A percentile compares a stretch with the other conserved stretches of the same genome.
Conservation (phyloP, 192 early-diverging fungal species). For the Glomus cerebriforme region DNA sequence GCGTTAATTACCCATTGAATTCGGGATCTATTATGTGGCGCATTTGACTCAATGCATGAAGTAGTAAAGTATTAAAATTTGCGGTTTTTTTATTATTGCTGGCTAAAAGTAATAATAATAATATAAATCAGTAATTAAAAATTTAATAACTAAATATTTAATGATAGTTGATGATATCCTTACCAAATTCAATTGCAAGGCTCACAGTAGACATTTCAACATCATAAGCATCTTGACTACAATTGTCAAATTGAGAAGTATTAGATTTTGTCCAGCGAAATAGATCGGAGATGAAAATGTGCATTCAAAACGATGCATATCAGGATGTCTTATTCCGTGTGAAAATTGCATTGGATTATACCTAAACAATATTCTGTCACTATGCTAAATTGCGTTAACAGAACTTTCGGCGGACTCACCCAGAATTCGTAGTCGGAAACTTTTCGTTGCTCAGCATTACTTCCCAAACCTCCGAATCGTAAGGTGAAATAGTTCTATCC, state of each 20-base stretch:
- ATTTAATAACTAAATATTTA: too few relatives aligned
- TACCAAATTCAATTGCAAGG: slow-evolving; percentile 65
- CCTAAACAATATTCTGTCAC: not conserved
- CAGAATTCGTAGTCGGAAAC: slow-evolving; percentile 41
- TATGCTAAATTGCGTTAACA: not conserved
- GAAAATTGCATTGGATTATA: not conserved
- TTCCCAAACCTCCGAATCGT: slow-evolving; percentile 42
- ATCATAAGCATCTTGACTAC: slow-evolving; percentile 72
- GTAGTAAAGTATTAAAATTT: slow-evolving; percentile 67
- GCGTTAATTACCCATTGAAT: slow-evolving; percentile 40
- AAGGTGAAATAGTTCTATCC: not conserved
- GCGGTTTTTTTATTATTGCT: slow-evolving; percentile 63
- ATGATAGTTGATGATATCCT: too few relatives aligned
- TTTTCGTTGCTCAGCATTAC: slow-evolving; percentile 40
- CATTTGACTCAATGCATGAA: slow-evolving; percentile 63
- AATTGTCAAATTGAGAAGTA: slow-evolving; percentile 9
- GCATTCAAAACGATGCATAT: not conserved
- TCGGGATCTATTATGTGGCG: slow-evolving; percentile 50
- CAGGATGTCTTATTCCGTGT: not conserved
- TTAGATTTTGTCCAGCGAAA: not conserved
- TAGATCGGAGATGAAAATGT: not conserved
- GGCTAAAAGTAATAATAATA: slow-evolving; percentile 42
- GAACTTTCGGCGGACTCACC: slow-evolving; percentile 33
- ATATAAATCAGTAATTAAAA: not conserved
- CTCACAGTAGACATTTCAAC: slow-evolving; percentile 68